Evolutionary conservation across 164 flowering plant species (phyloP).

Genomic region (Vitis riparia): DNA sequence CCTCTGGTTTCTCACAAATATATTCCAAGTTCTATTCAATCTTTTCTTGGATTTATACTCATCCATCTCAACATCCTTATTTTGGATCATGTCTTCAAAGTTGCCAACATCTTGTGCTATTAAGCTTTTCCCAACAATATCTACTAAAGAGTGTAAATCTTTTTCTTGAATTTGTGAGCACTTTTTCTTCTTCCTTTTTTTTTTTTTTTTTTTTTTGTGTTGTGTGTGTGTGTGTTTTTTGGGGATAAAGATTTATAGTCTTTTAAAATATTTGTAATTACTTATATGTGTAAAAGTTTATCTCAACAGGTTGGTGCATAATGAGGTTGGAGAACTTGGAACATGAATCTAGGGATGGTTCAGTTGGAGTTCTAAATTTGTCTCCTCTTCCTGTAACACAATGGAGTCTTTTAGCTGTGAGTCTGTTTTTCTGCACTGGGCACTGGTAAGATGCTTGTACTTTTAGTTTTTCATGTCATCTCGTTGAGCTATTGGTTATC

Average conservation of each 20-base stretch:
- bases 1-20: too few species aligned
- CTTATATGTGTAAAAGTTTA: not conserved
- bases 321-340: constrained; percentile 46
- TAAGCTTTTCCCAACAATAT: too few species aligned
- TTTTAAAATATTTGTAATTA: not conserved
- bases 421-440: constrained; percentile 86
- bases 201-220: not conserved
- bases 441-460: constrained; percentile 62
- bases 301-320: constrained; percentile 70
- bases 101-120: too few species aligned
- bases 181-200: not conserved
- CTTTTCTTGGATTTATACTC: too few species aligned
- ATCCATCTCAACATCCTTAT: too few species aligned
- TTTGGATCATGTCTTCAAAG: too few species aligned
- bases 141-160: too few species aligned
- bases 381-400: constrained; percentile 65
- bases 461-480: constrained; percentile 2
- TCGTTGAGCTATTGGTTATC: not conserved
- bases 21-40: too few species aligned
- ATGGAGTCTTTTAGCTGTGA: constrained; percentile 86
- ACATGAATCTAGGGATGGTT: constrained; percentile 24
- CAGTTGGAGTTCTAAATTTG: constrained; percentile 12
- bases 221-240: not conserved
- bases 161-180: too few species aligned
- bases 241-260: not conserved